A percentile compares a stretch with the other conserved stretches of the same genome.
phyloP scores from a whole-genome alignment of 495 filamentous ascomycete genomes.

The Penicillium soppii region DNA sequence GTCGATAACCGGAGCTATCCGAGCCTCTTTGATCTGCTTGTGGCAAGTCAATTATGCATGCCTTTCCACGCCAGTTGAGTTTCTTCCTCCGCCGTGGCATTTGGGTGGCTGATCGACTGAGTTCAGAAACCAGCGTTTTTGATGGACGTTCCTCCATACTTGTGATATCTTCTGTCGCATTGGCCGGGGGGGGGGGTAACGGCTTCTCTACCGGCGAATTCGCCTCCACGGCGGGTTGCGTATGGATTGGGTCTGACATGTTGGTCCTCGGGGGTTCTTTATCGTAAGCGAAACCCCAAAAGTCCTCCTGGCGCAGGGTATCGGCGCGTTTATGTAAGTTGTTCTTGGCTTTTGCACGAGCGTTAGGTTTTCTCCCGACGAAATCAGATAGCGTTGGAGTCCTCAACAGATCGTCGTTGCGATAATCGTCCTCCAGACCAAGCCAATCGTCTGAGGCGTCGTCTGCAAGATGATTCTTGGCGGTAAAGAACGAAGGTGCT shows the following conservation, averaged over 20 bases:
- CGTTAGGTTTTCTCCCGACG: slow-evolving; percentile 26
- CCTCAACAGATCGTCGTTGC: slow-evolving; percentile 39
- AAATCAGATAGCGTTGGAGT: slow-evolving; percentile 48
- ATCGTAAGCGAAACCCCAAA: slow-evolving; percentile 50
- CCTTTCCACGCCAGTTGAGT: slow-evolving; percentile 68
- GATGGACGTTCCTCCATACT: slow-evolving; percentile 7
- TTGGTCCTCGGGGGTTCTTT: slow-evolving; percentile 35
- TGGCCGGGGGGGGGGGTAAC: slow-evolving; percentile 43
- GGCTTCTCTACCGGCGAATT: slow-evolving; percentile 44
- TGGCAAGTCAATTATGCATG: slow-evolving; percentile 69
- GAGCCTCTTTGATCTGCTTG: slow-evolving; percentile 61
- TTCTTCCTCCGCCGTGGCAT: slow-evolving; percentile 41
- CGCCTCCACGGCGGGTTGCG: slow-evolving; percentile 24
- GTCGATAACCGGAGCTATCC: slow-evolving; percentile 55
- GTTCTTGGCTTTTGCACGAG: slow-evolving; percentile 45
- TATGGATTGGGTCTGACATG: slow-evolving; percentile 36
- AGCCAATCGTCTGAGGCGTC: slow-evolving; percentile 45
- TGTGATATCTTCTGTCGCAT: slow-evolving; percentile 17
- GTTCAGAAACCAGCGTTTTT: slow-evolving; percentile 15
- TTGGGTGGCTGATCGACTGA: slow-evolving; percentile 14
- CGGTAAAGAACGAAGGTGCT: slow-evolving; percentile 46
- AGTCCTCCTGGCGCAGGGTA: slow-evolving; percentile 61
- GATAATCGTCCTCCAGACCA: slow-evolving; percentile 42
- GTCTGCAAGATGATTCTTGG: slow-evolving; percentile 44
- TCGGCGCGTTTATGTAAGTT: slow-evolving; percentile 57